Percentiles rank a stretch among this genome's conserved stretches.
phyloP scores from a whole-genome alignment of 2,329 filamentous ascomycete genomes.

The Fulvia fulva region DNA sequence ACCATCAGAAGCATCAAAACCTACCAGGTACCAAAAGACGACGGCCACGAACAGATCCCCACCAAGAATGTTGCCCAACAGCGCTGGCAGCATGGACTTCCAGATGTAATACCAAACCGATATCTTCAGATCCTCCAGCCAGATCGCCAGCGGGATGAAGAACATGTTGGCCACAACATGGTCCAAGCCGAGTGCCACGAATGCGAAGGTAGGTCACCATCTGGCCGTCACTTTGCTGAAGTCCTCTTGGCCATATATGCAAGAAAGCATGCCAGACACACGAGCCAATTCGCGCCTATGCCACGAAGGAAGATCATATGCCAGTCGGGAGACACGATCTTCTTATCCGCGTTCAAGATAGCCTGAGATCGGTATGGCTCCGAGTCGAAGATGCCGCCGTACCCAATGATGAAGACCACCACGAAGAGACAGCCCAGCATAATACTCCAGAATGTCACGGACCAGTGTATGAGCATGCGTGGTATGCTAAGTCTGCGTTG shows the following conservation, averaged over 20 bases:
- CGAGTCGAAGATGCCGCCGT: conserved; percentile 32
- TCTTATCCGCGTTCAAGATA: conserved; percentile 46
- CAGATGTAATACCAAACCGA: conserved; percentile 53
- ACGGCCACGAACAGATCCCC: conserved; percentile 51
- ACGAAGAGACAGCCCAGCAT: conserved; percentile 33
- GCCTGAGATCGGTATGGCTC: conserved; percentile 43
- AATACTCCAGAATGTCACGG: conserved; percentile 33
- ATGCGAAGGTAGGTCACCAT: conserved; percentile 38
- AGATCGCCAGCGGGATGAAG: conserved; percentile 48
- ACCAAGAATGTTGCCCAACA: conserved; percentile 53
- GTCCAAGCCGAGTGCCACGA: conserved; percentile 38
- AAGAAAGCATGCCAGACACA: conserved; percentile 52
- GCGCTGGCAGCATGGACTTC: conserved; percentile 53
- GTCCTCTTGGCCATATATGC: conserved; percentile 48
- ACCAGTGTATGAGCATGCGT: conserved; percentile 28
- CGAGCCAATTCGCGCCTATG: conserved; percentile 56
- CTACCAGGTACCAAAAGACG: conserved; percentile 47
- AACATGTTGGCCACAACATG: conserved; percentile 53
- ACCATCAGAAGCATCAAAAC: conserved; percentile 1
- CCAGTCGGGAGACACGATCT: conserved; percentile 48
- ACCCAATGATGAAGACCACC: conserved; percentile 28
- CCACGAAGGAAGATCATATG: conserved; percentile 53
- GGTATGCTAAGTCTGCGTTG: conserved; percentile 35
- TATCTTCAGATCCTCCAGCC: conserved; percentile 42
- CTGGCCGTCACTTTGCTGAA: conserved; percentile 53